Evolutionary conservation across 2,329 filamentous ascomycete species (phyloP).

Genomic region (Pseudogymnoascus sp.): DNA sequence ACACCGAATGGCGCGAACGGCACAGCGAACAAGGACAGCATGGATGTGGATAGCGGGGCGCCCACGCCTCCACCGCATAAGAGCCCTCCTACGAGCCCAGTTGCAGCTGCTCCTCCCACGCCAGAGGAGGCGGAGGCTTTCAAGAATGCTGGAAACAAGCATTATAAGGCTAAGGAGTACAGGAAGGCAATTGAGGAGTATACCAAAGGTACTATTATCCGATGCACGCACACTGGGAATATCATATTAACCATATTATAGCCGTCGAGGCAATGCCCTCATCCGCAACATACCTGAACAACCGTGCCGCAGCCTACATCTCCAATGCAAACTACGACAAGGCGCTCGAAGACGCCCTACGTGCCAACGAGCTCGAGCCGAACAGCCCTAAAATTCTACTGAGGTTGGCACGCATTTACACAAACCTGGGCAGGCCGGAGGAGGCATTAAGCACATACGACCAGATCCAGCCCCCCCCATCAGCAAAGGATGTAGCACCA

Average conservation of each 20-base stretch:
- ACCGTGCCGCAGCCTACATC: constrained; percentile 91
- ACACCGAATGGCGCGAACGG: constrained; percentile 38
- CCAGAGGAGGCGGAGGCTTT: constrained; percentile 76
- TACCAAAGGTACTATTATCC: constrained; percentile 63
- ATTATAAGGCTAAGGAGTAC: constrained; percentile 93
- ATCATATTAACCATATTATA: constrained; percentile 31
- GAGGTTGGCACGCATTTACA: constrained; percentile 82
- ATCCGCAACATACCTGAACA: constrained; percentile 85
- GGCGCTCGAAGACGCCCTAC: constrained; percentile 79
- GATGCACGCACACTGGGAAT: background rate
- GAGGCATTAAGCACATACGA: constrained; percentile 78
- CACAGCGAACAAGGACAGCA: constrained; percentile 27
- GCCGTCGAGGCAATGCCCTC: constrained; percentile 80
- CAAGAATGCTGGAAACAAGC: constrained; percentile 91
- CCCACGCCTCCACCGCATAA: constrained; percentile 67
- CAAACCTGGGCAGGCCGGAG: constrained; percentile 72
- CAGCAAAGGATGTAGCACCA: constrained; percentile 75
- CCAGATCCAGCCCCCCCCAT: constrained; percentile 70
- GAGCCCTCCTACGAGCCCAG: constrained; percentile 51
- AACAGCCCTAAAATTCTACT: constrained; percentile 81
- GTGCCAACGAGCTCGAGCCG: constrained; percentile 74
- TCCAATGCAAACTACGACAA: constrained; percentile 69
- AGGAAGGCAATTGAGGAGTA: constrained; percentile 83
- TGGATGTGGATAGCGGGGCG: constrained; percentile 37
- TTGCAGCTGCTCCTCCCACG: constrained; percentile 33